Evolutionary conservation across 495 filamentous ascomycete genomes (phyloP).

Genomic region (Hypomontagnella submonticulosa): DNA sequence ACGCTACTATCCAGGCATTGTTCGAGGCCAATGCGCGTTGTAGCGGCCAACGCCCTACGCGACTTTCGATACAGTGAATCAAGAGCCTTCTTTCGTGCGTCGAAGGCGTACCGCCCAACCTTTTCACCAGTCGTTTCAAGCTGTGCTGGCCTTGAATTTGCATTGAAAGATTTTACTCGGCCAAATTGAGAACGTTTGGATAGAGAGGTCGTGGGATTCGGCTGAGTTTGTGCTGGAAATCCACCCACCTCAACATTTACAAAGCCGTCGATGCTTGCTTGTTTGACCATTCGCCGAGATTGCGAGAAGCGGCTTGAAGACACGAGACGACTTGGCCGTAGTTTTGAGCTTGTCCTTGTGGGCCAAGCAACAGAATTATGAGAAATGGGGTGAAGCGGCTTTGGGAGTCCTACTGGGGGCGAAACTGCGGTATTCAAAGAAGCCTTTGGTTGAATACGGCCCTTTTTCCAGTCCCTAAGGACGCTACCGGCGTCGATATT

Average conservation of each 20-base stretch:
- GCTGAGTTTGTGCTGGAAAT: slow-evolving; percentile 14
- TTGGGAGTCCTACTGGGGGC: slow-evolving; percentile 28
- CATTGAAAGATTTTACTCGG: slow-evolving; percentile 22
- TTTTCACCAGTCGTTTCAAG: slow-evolving; percentile 54
- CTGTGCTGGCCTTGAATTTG: slow-evolving; percentile 56
- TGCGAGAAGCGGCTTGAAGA: slow-evolving; percentile 32
- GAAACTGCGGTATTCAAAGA: slow-evolving; percentile 5
- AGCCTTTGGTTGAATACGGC: slow-evolving; percentile 66
- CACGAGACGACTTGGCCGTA: slow-evolving; percentile 15
- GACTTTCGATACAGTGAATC: slow-evolving; percentile 61
- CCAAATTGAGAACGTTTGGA: slow-evolving; percentile 17
- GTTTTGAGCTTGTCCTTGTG: slow-evolving; percentile 26
- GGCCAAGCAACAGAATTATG: slow-evolving; percentile 43
- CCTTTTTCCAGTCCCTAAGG: slow-evolving; percentile 80
- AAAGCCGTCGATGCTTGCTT: slow-evolving; percentile 50
- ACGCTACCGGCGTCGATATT: slow-evolving; percentile 77
- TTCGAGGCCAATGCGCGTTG: slow-evolving; percentile 40
- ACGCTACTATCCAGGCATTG: slow-evolving; percentile 40
- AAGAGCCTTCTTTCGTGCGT: slow-evolving; percentile 56
- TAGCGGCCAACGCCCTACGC: slow-evolving; percentile 40
- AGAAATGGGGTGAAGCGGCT: slow-evolving; percentile 48
- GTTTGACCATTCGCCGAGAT: slow-evolving; percentile 45
- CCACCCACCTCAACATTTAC: slow-evolving; percentile 34
- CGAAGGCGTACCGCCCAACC: slow-evolving; percentile 46
- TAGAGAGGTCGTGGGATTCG: slow-evolving; percentile 16